A percentile compares a stretch with the other conserved stretches of the same genome.
Conservation (phyloP, 2,329 filamentous ascomycete species). For the Colletotrichum australisinense region DNA sequence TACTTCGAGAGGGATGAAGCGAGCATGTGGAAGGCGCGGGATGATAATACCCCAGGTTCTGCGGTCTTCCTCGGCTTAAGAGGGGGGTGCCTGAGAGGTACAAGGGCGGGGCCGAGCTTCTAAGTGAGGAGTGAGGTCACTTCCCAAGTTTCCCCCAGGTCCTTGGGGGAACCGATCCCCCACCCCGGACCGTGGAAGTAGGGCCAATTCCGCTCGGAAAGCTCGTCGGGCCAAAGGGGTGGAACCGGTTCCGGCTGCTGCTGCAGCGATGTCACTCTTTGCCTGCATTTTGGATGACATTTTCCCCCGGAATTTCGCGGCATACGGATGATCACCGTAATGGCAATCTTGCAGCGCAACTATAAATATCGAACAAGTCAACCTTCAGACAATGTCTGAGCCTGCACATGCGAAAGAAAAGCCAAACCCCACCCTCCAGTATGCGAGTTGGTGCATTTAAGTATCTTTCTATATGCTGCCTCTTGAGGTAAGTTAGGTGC, state of each 20-base stretch:
- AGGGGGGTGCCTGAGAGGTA: conserved; percentile 7
- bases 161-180: conserved; percentile 18
- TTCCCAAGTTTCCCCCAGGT: conserved; percentile 2
- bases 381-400: background rate
- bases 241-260: background rate
- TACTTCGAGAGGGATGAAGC: conserved; percentile 16
- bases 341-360: background rate
- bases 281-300: background rate
- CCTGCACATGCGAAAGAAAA: background rate
- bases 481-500: background rate
- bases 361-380: background rate
- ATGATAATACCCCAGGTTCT: conserved; percentile 27
- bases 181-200: conserved; percentile 34
- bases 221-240: background rate
- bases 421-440: background rate
- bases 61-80: conserved; percentile 36
- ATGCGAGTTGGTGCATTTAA: background rate
- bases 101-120: conserved; percentile 34
- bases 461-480: background rate
- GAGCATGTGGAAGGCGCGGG: conserved; percentile 32
- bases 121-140: conserved; percentile 22
- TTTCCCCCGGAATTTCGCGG: conserved; percentile 1
- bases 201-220: background rate
- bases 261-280: background rate
- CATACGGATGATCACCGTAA: background rate